Evolutionary conservation across 1,139 yeast species (phyloP).

Genomic region (Saccharomyces hybrid): DNA sequence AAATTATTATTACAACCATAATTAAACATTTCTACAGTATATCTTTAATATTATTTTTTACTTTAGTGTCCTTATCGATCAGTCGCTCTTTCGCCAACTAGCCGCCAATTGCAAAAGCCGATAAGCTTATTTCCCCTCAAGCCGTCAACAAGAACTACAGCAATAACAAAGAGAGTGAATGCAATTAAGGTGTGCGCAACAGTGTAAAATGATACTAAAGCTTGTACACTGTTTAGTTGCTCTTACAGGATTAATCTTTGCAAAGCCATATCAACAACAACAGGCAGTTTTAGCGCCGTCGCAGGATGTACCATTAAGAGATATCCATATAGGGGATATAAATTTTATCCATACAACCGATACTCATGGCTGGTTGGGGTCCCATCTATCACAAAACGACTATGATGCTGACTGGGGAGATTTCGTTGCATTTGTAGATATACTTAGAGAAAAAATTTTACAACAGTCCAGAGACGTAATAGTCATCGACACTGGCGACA

Average conservation of each 20-base stretch:
- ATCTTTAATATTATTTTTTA: background rate
- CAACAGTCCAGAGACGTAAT: slow-evolving; percentile 50
- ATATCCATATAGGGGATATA: slow-evolving; percentile 56
- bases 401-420: slow-evolving; percentile 94
- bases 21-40: background rate
- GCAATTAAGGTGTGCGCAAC: background rate
- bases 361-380: slow-evolving; percentile 93
- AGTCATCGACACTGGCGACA: slow-evolving; percentile 83
- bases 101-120: background rate
- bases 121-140: slow-evolving; percentile 3
- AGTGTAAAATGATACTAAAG: background rate
- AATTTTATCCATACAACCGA: slow-evolving; percentile 92
- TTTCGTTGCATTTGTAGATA: slow-evolving; percentile 58
- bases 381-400: slow-evolving; percentile 67
- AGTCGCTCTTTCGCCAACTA: background rate
- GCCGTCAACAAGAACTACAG: background rate
- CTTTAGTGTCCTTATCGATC: background rate
- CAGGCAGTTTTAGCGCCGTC: background rate
- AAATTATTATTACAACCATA: background rate
- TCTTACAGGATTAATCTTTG: background rate
- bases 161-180: slow-evolving; percentile 5
- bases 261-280: background rate
- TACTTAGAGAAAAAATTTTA: slow-evolving; percentile 40
- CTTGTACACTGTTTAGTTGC: background rate
- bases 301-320: slow-evolving; percentile 11